Base-by-base conservation (phyloP, 306 rosid genomes). In the Cucurbita moschata region DNA sequence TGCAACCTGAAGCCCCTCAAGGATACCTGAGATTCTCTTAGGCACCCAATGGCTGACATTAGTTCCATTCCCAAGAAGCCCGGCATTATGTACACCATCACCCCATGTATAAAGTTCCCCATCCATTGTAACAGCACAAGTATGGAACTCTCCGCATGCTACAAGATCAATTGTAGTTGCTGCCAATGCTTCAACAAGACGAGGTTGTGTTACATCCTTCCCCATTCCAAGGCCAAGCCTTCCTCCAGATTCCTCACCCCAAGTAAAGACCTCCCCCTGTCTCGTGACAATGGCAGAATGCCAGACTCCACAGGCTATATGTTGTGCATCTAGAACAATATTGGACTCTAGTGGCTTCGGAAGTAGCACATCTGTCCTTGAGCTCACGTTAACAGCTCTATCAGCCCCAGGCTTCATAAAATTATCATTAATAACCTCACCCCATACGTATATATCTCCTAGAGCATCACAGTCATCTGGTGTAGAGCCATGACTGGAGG, bases 51-150 rank as follows among this genome's bases (percentile, higher is more conserved):
- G 97, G 74, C 97, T 91, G 71, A 88, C 89, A 84, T 88, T 89
- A 73, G 82, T 84, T 70, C 89, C 99, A 76, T 84, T 95, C 39
- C 97, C 99, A 65, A 88, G 85, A 77, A 91, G 87, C 65, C 95
- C 91, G 70, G 83, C 90, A 79, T 91, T 89, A 81, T 76, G 89
- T 6, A 86, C 76, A 42, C 89, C 91, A 80, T 87, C 96, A 70
- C 99, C 99, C 99, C 99, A 95, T 15, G 96, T 95, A 80, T 88
- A 91, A 78, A 95, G 89, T 76, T 95, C 99, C 52, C 99, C 99
- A 35, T 96, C 89, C 85, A 91, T 86, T 40, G 99, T 91, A 63
- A 95, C 97, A 62, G 99, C 99, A 83, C 97, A 95, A 11, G 96
- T 83, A 81, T 95, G 97, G 79, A 88, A 88, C 83, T 95, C 99